Conservation (phyloP, 2,329 filamentous ascomycete species). For the Pestalotiopsis sp. region DNA sequence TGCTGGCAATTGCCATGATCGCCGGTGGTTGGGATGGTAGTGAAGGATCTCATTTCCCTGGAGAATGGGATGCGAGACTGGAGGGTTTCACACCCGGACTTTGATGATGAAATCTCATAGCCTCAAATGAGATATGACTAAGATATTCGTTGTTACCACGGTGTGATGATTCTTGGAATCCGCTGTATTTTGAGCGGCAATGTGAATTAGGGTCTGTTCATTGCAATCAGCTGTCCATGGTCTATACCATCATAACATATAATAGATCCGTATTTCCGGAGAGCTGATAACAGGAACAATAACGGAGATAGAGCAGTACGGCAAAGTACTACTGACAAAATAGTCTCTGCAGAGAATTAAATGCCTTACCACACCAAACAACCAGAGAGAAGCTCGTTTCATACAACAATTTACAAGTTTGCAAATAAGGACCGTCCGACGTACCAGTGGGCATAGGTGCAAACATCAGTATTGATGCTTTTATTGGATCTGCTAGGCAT, state of each 20-base stretch:
- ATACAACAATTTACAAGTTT: too few relatives aligned
- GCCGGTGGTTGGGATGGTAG: conserved; percentile 58
- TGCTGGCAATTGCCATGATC: conserved; percentile 60
- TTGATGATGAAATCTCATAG: conserved; percentile 17
- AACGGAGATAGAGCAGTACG: too few relatives aligned
- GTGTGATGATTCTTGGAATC: neutral
- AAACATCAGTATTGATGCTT: neutral
- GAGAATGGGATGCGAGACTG: conserved; percentile 47
- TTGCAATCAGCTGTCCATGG: too few relatives aligned
- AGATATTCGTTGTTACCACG: neutral
- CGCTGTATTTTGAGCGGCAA: neutral
- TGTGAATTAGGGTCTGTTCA: neutral
- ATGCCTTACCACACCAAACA: too few relatives aligned
- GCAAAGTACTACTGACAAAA: too few relatives aligned
- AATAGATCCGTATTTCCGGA: too few relatives aligned
- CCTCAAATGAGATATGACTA: neutral
- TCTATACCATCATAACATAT: too few relatives aligned
- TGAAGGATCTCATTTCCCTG: conserved; percentile 49
- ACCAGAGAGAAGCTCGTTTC: too few relatives aligned
- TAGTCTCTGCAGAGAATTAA: too few relatives aligned
- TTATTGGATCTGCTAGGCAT: neutral
- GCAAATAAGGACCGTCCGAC: neutral
- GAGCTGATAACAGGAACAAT: too few relatives aligned
- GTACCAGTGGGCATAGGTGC: neutral
- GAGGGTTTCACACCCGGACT: conserved; percentile 49